These are phyloP conservation scores for Malassezia furfur DNA, from an alignment of 1,284 basidiomycete species.

Conservation along the genomic window DNA sequence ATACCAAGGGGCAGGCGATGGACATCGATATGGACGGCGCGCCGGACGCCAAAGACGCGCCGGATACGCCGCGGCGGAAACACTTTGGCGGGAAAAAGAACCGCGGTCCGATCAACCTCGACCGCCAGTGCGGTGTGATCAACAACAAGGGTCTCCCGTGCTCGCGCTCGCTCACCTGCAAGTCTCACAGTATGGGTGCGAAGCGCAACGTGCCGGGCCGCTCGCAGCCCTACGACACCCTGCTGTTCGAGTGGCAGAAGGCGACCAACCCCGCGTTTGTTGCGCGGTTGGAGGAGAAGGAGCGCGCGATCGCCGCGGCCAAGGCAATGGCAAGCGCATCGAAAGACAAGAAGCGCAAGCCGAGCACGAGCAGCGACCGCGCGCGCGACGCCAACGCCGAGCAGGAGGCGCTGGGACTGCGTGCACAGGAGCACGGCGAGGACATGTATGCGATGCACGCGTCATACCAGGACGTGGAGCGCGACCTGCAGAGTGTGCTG, in stretches of 20 bases:
- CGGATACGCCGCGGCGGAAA: slow-evolving; percentile 20
- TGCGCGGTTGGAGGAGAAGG: slow-evolving; percentile 65
- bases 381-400: background rate
- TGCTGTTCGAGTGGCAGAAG: slow-evolving; percentile 75
- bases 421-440: slow-evolving; percentile 13
- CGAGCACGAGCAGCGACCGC: background rate
- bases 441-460: slow-evolving; percentile 35
- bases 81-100: slow-evolving; percentile 21
- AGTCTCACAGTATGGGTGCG: slow-evolving; percentile 93
- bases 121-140: slow-evolving; percentile 92
- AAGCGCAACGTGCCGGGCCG: slow-evolving; percentile 85
- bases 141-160: slow-evolving; percentile 90
- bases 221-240: slow-evolving; percentile 71
- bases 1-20: slow-evolving; percentile 6
- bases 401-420: background rate
- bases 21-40: background rate
- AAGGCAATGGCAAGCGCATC: slow-evolving; percentile 27
- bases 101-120: slow-evolving; percentile 56
- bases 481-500: slow-evolving; percentile 25
- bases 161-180: slow-evolving; percentile 93
- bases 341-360: slow-evolving; percentile 41
- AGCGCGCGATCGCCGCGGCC: slow-evolving; percentile 36
- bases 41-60: background rate
- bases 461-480: slow-evolving; percentile 36
- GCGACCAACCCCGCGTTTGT: slow-evolving; percentile 85